phyloP scores from a whole-genome alignment of 2,329 filamentous ascomycete genomes.

The Pseudogymnoascus sp. region DNA sequence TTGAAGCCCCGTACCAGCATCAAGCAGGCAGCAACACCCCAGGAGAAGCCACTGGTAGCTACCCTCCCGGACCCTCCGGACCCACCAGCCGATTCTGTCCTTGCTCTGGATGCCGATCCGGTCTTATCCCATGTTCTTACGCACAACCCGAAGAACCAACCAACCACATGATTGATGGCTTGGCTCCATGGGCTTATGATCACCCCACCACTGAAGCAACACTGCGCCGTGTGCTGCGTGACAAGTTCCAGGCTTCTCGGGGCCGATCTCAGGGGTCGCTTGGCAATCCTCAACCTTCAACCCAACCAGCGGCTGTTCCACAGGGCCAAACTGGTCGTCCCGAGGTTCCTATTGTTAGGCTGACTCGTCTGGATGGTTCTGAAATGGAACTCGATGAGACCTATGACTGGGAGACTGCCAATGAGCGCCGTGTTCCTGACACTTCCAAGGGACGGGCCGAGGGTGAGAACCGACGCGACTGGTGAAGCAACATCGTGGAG shows the following conservation, averaged over 20 bases:
- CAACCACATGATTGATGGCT: too few species aligned
- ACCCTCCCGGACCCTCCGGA: background rate
- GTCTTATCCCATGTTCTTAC: too few species aligned
- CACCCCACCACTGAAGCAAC: background rate
- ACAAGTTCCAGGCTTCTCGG: background rate
- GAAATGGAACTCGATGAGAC: background rate
- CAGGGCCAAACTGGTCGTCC: background rate
- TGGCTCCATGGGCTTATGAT: background rate
- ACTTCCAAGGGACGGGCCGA: background rate
- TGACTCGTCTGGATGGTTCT: background rate
- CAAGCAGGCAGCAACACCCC: background rate
- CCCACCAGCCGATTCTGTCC: background rate
- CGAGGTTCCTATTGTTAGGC: background rate
- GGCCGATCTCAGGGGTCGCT: background rate
- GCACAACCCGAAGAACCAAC: too few species aligned
- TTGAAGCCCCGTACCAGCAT: background rate
- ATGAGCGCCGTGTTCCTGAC: background rate
- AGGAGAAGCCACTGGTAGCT: background rate
- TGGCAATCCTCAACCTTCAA: background rate
- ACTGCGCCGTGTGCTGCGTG: background rate
- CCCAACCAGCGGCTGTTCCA: background rate
- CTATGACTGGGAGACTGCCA: background rate
- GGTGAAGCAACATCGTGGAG: background rate
- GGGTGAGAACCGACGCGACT: background rate
- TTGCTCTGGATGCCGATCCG: too few species aligned